Conservation (phyloP, 805 yeast genomes). For the Metschnikowia orientalis region DNA sequence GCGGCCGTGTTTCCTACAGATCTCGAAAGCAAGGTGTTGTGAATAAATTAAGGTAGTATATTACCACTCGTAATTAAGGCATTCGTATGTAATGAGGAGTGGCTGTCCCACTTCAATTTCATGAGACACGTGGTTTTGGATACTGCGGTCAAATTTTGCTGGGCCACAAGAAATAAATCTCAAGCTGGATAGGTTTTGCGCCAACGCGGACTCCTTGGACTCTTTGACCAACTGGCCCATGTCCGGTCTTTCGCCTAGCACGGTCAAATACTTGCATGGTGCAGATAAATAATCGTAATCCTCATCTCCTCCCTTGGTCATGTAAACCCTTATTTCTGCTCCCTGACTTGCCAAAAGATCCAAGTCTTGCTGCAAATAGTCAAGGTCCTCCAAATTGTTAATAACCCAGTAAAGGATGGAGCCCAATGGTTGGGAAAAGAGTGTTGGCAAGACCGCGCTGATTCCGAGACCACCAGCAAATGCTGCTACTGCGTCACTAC, state of each 20-base stretch:
- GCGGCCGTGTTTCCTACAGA: too few relatives aligned
- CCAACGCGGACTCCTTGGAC: constrained; percentile 9
- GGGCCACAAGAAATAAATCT: constrained; percentile 16
- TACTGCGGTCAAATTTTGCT: constrained; percentile 12
- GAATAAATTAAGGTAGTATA: too few relatives aligned
- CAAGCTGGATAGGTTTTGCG: neutral
- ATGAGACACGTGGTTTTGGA: constrained; percentile 9
- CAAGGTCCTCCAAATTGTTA: constrained; percentile 14
- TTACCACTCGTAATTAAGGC: constrained; percentile 16
- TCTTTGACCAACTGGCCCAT: constrained; percentile 12
- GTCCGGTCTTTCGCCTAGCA: constrained; percentile 11
- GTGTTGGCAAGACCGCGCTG: constrained; percentile 14
- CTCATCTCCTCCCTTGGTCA: constrained; percentile 9
- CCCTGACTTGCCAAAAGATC: constrained; percentile 11
- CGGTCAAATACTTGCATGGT: constrained; percentile 9
- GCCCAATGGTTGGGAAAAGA: constrained; percentile 7
- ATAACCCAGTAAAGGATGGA: constrained; percentile 16
- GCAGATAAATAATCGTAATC: constrained; percentile 12
- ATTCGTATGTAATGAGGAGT: constrained; percentile 9
- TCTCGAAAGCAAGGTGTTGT: too few relatives aligned
- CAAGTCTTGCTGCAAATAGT: constrained; percentile 10
- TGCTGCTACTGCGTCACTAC: constrained; percentile 13
- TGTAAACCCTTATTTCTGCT: constrained; percentile 13
- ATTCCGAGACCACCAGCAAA: constrained; percentile 19
- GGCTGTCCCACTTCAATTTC: constrained; percentile 10